phyloP scores from a whole-genome alignment of 139 green algal species.

The Coccomyxa sp. region DNA sequence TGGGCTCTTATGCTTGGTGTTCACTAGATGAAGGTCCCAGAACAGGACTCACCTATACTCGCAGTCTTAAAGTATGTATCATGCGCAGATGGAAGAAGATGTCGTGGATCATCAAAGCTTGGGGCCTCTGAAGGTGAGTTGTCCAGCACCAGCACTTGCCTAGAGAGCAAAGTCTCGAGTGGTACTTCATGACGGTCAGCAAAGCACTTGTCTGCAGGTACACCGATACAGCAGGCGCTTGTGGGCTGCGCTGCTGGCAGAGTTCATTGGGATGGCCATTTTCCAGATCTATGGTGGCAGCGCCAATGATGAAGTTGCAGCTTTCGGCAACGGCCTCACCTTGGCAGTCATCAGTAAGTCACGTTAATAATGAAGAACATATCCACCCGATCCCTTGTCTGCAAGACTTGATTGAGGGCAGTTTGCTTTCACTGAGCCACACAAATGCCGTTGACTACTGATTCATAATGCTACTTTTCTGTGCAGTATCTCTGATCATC shows the following conservation, averaged over 20 bases:
- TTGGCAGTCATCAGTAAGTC: conserved; percentile 23
- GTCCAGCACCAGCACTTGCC: not conserved
- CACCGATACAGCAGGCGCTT: conserved; percentile 12
- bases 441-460: too few relatives aligned
- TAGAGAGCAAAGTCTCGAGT: not conserved
- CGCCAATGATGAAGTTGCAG: conserved; percentile 23
- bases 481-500: not conserved
- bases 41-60: not conserved
- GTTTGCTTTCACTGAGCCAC: too few relatives aligned
- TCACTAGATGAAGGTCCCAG: not conserved
- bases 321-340: conserved; percentile 47
- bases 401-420: too few relatives aligned
- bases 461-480: not conserved
- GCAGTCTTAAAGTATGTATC: not conserved
- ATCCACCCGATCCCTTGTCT: not conserved
- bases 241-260: conserved; percentile 42
- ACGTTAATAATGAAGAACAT: not conserved
- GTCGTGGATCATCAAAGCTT: not conserved
- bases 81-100: not conserved
- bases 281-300: conserved; percentile 37
- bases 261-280: conserved; percentile 49
- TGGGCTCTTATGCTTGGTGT: not conserved
- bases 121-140: not conserved
- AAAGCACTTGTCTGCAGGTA: not conserved
- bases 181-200: too few relatives aligned